Evolutionary conservation across 805 yeast genomes (phyloP), one percentile per base, ranked within the genome.

Genomic region (Blastobotrys attinorum): DNA sequence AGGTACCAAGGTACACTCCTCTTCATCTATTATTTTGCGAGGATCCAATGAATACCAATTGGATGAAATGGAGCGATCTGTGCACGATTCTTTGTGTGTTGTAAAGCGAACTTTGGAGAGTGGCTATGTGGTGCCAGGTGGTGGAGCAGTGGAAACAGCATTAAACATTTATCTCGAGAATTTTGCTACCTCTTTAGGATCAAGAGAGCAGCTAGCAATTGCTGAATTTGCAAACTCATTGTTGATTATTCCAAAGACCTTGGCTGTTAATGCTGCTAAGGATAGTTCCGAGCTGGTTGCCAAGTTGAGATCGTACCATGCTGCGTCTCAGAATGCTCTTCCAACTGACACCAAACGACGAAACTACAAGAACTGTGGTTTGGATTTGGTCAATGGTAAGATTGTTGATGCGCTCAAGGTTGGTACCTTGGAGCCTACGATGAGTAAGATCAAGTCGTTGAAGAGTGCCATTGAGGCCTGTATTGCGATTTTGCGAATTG

Each of bases 71-170:
- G 96, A 92, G 69, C 79, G 99, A 66, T 88, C 97, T 0, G 65
- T 94, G 48, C 97, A 87, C 59, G 99, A 92, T 63, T 85, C 97
- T 2, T 72, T 92, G 51, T 80, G 87, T 37, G 98, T 92, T 31
- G 96, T 92, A 31, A 92, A 92, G 70, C 80, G 98, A 62, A 88
- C 97, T 10, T 74, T 94, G 53, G 98, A 92, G 66, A 79, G 90
- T 58, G 97, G 97, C 17, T 68, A 76, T 53, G 89, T 94, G 46
- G 98, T 92, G 4, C 97, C 98, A 35, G 99, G 99, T 49, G 99
- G 99, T 52, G 99, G 99, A 48, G 94, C 95, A n/a, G 98, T 92
- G 29, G 99, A 92, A 68, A 75, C 95, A 41, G 97, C 97, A 2
- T 74, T 92, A 60, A 89, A 88, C 69, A 88, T 92, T 42, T 92